Evolutionary conservation across 2,329 filamentous ascomycete species (phyloP), one percentile per base, ranked within the genome.

Genomic region (Trichoderma koningii): DNA sequence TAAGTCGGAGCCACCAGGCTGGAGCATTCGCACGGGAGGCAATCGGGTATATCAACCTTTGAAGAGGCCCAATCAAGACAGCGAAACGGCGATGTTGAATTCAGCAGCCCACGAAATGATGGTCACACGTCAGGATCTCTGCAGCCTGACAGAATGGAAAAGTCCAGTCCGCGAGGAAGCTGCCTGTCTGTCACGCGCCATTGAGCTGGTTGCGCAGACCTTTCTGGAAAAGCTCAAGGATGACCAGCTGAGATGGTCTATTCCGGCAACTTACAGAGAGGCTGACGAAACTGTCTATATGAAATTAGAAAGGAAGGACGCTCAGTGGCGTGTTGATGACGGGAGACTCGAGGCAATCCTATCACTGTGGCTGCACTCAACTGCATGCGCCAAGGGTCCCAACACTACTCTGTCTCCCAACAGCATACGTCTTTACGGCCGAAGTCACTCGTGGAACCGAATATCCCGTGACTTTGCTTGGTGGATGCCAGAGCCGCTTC

Each of bases 351-450:
- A 75, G 10, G 71, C 74, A 5, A 72, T 67, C 0, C 66, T 76
- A 17, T 76, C 74, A 0, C 56, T 75, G 5, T 75, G 74, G 73
- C 12, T 74, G 0, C 74, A 69, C 66, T 68, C 66, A 14, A n/a
- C 0, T 1, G 4, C 42, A 5, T 26, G n/a, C n/a, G n/a, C n/a
- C n/a, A n/a, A n/a, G n/a, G n/a, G n/a, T n/a, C n/a, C n/a, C n/a
- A n/a, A n/a, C n/a, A n/a, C n/a, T n/a, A n/a, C n/a, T n/a, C n/a
- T n/a, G n/a, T n/a, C n/a, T n/a, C n/a, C 26, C 5, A 3, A 7
- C n/a, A n/a, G n/a, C n/a, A n/a, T n/a, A n/a, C n/a, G n/a, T n/a
- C n/a, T n/a, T n/a, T n/a, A n/a, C n/a, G n/a, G n/a, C n/a, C n/a
- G n/a, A n/a, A n/a, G n/a, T n/a, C n/a, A n/a, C n/a, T n/a, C n/a